These are phyloP conservation scores for Polytolypa hystricis DNA, from an alignment of 2,329 filamentous ascomycete genomes.

Conservation along the genomic window DNA sequence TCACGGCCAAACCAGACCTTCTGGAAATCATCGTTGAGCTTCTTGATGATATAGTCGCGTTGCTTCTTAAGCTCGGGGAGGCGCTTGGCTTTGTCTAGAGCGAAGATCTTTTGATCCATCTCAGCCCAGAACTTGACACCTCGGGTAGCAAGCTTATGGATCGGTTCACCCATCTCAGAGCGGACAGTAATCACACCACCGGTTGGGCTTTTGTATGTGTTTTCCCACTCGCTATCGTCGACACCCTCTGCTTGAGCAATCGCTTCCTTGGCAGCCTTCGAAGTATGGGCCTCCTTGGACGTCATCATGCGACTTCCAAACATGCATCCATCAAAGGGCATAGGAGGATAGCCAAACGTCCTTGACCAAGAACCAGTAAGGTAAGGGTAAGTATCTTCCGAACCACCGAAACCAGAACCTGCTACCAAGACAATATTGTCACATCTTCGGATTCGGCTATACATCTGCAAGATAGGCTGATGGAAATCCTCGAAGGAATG, in stretches of 20 bases:
- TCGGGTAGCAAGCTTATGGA: conserved; percentile 94
- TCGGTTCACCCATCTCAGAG: conserved; percentile 98
- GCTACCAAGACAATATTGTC: conserved; percentile 82
- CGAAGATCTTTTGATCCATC: conserved; percentile 98
- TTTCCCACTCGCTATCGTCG: conserved; percentile 75
- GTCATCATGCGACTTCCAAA: conserved; percentile 94
- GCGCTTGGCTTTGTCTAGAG: conserved; percentile 87
- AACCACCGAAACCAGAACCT: conserved; percentile 81
- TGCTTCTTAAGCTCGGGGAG: conserved; percentile 79
- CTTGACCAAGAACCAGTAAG: conserved; percentile 82
- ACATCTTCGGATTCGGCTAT: conserved; percentile 71
- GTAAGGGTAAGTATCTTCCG: conserved; percentile 86
- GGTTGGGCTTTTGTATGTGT: conserved; percentile 81
- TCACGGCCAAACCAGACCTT: conserved; percentile 95
- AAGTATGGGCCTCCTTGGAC: conserved; percentile 83
- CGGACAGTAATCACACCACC: conserved; percentile 93
- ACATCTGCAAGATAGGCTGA: conserved; percentile 82
- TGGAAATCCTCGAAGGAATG: conserved; percentile 96
- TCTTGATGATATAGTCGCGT: conserved; percentile 84
- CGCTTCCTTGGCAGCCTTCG: conserved; percentile 75
- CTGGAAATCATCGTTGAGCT: conserved; percentile 90
- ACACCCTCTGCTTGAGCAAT: conserved; percentile 79
- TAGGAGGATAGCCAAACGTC: conserved; percentile 75
- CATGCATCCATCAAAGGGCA: conserved; percentile 88
- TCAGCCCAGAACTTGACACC: conserved; percentile 96